Evolutionary conservation across 1,284 basidiomycete genomes (phyloP).

Genomic region (Ustilago nuda): DNA sequence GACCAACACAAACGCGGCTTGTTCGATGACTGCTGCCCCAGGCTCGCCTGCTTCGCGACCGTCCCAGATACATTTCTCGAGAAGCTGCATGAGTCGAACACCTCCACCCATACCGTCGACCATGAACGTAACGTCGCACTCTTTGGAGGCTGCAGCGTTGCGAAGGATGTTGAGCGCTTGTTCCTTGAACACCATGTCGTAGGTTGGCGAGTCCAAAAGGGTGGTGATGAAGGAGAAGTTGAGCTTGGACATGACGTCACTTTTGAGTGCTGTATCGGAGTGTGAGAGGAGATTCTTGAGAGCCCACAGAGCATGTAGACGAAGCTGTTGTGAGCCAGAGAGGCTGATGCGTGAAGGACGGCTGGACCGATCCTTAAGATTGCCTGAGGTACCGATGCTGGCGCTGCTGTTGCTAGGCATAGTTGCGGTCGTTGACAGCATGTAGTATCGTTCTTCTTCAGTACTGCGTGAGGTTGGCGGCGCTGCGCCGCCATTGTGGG

Average conservation of each 20-base stretch:
- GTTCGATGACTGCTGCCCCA: slow-evolving; percentile 52
- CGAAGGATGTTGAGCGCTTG: slow-evolving; percentile 64
- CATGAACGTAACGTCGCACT: slow-evolving; percentile 54
- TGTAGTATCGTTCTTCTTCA: slow-evolving; percentile 26
- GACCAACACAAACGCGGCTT: slow-evolving; percentile 59
- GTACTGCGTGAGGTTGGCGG: background rate
- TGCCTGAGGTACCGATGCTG: background rate
- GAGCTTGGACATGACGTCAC: slow-evolving; percentile 44
- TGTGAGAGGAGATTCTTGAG: slow-evolving; percentile 64
- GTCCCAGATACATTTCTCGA: slow-evolving; percentile 59
- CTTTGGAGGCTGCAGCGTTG: slow-evolving; percentile 51
- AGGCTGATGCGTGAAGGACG: slow-evolving; percentile 3
- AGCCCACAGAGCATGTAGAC: slow-evolving; percentile 63
- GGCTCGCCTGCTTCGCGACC: slow-evolving; percentile 35
- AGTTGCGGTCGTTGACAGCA: slow-evolving; percentile 22
- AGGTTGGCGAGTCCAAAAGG: slow-evolving; percentile 20
- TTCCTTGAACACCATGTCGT: slow-evolving; percentile 51
- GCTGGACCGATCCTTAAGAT: background rate
- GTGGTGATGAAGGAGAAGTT: slow-evolving; percentile 29
- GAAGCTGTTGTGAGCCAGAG: slow-evolving; percentile 39
- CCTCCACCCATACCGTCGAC: slow-evolving; percentile 52
- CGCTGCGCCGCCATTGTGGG: slow-evolving; percentile 17
- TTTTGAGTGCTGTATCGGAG: slow-evolving; percentile 45
- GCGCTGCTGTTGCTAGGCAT: slow-evolving; percentile 6
- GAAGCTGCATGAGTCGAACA: slow-evolving; percentile 38